A percentile compares a stretch with the other conserved stretches of the same genome.
phyloP scores from a whole-genome alignment of 306 rosid genomes.

The Medicago truncatula region DNA sequence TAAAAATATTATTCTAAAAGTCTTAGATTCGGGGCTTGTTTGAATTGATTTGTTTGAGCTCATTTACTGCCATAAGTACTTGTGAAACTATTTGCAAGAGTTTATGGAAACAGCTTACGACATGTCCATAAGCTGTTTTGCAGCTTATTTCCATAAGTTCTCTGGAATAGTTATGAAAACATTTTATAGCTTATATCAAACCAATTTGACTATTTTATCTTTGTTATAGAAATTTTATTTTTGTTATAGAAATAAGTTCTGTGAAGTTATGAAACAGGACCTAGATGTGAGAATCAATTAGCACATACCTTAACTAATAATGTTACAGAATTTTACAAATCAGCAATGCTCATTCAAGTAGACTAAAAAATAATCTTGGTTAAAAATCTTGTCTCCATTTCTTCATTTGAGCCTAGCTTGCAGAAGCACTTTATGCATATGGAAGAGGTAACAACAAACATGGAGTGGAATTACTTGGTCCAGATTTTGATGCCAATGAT shows the following conservation, averaged over 20 bases:
- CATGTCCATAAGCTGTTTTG: no score
- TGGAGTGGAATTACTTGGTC: constrained; percentile 74
- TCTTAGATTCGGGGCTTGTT: neutral
- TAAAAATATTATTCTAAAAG: neutral
- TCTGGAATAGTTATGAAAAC: neutral
- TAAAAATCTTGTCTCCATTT: constrained; percentile 18
- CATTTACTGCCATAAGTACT: neutral
- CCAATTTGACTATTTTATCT: neutral
- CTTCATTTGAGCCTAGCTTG: constrained; percentile 62
- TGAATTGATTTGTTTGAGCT: neutral
- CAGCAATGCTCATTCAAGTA: neutral
- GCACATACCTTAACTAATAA: neutral
- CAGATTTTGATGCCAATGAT: constrained; percentile 67
- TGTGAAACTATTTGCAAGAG: neutral
- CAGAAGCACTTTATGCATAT: constrained; percentile 83
- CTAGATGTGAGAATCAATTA: neutral
- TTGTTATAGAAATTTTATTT: no score
- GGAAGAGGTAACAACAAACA: constrained; percentile 64
- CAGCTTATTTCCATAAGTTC: neutral
- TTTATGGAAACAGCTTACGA: neutral
- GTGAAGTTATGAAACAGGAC: neutral
- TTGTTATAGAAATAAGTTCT: neutral
- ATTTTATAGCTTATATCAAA: neutral
- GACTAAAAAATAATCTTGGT: constrained; percentile 6
- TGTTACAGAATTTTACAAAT: neutral